Conservation (phyloP, 371 early-diverging fungal genomes). For the Mucor saturninus region DNA sequence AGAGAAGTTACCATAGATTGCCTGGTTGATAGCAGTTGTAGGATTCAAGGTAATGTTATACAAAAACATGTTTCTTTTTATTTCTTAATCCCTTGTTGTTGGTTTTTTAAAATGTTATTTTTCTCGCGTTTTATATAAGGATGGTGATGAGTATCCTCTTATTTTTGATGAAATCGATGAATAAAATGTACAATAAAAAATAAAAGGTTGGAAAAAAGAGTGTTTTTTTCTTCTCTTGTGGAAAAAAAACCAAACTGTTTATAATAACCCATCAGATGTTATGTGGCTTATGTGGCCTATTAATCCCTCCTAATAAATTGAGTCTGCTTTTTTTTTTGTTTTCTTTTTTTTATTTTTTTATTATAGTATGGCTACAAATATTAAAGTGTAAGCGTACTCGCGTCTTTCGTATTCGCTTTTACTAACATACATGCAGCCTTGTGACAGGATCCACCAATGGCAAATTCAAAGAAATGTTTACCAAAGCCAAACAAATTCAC, state of each 20-base stretch:
- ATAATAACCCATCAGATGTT: no score
- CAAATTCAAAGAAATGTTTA: constrained; percentile 62
- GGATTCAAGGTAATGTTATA: constrained; percentile 91
- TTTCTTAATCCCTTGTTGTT: neutral
- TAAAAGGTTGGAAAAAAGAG: neutral
- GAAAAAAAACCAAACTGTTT: no score
- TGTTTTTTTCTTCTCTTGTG: no score
- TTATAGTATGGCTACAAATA: neutral
- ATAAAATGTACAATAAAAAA: neutral
- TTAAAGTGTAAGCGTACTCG: constrained; percentile 4
- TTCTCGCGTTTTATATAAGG: neutral
- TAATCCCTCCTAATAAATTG: neutral
- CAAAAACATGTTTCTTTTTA: constrained; percentile 77
- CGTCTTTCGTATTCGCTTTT: neutral
- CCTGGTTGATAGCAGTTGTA: constrained; percentile 77
- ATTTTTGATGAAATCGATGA: neutral
- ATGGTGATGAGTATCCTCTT: neutral
- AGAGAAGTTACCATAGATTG: constrained; percentile 91
- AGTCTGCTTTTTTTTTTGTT: neutral
- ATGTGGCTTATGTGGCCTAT: neutral
- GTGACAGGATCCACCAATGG: constrained; percentile 77
- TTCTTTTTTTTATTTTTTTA: neutral
- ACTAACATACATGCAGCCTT: constrained; percentile 40
- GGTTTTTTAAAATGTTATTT: neutral
- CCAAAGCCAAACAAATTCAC: constrained; percentile 75